phyloP scores from a whole-genome alignment of 805 yeast genomes.

The Yarrowia deformans region DNA sequence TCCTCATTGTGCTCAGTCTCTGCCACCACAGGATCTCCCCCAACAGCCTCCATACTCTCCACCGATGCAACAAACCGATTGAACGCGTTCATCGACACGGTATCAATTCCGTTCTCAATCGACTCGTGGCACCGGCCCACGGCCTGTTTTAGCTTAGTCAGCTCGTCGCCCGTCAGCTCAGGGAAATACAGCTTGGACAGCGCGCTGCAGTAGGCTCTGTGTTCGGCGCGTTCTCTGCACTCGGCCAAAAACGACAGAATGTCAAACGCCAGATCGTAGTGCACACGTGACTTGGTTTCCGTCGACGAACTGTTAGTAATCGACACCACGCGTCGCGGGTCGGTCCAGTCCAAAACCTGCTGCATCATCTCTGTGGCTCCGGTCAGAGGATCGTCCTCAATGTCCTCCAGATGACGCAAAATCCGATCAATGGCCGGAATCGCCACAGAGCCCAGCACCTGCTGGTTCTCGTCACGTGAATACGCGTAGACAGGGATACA shows the following conservation, averaged over 20 bases:
- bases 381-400: constrained; percentile 51
- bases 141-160: neutral
- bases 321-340: constrained; percentile 56
- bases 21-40: neutral
- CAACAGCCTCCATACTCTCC: neutral
- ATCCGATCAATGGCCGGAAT: constrained; percentile 42
- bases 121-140: neutral
- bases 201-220: constrained; percentile 1
- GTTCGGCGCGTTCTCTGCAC: constrained; percentile 1
- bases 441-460: constrained; percentile 59
- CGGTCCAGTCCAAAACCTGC: constrained; percentile 84
- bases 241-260: neutral
- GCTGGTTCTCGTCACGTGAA: constrained; percentile 76
- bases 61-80: neutral
- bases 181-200: constrained; percentile 25
- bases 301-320: constrained; percentile 2
- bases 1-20: neutral
- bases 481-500: constrained; percentile 88
- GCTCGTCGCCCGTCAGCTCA: neutral
- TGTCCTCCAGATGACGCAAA: constrained; percentile 57
- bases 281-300: constrained; percentile 26
- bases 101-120: neutral
- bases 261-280: constrained; percentile 32
- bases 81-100: neutral
- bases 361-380: constrained; percentile 65